phyloP scores from a whole-genome alignment of 768 basidiomycete genomes.

The Leucosporidium creatinivorum region DNA sequence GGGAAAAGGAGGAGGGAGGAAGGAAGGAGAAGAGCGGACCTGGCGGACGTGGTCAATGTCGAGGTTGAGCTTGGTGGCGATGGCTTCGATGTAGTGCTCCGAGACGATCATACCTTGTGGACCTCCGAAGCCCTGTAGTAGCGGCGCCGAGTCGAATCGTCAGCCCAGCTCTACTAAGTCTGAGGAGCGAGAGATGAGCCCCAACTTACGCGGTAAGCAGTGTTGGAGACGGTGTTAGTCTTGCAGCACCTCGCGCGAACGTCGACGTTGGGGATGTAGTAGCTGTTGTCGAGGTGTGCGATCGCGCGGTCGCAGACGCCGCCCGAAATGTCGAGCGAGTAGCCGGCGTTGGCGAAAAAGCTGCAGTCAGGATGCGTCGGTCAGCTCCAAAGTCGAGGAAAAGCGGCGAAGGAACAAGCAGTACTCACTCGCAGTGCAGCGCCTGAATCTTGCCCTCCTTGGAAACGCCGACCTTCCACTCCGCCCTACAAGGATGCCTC shows the following conservation, averaged over 20 bases:
- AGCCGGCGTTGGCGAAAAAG: slow-evolving; percentile 36
- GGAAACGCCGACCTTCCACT: slow-evolving; percentile 34
- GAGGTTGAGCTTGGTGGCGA: slow-evolving; percentile 32
- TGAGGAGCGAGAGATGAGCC: neutral
- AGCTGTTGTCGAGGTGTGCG: slow-evolving; percentile 33
- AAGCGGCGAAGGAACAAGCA: too few relatives aligned
- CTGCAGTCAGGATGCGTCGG: too few relatives aligned
- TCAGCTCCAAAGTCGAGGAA: too few relatives aligned
- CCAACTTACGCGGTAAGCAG: slow-evolving; percentile 18
- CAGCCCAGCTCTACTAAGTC: neutral
- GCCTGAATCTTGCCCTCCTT: slow-evolving; percentile 35
- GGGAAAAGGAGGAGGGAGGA: neutral
- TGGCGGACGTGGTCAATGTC: slow-evolving; percentile 33
- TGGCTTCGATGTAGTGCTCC: slow-evolving; percentile 31
- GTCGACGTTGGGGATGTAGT: slow-evolving; percentile 33
- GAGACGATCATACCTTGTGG: slow-evolving; percentile 35
- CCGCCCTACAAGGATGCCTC: slow-evolving; percentile 33
- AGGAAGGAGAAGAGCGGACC: neutral
- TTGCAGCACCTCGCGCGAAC: slow-evolving; percentile 33
- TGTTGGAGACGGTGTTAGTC: slow-evolving; percentile 38
- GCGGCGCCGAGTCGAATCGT: neutral
- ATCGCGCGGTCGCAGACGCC: slow-evolving; percentile 37
- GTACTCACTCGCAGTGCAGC: slow-evolving; percentile 20
- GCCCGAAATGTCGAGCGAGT: slow-evolving; percentile 35
- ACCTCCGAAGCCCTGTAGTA: slow-evolving; percentile 32